phyloP scores from a whole-genome alignment of 1,284 basidiomycete genomes.

The Wallemia ichthyophaga region DNA sequence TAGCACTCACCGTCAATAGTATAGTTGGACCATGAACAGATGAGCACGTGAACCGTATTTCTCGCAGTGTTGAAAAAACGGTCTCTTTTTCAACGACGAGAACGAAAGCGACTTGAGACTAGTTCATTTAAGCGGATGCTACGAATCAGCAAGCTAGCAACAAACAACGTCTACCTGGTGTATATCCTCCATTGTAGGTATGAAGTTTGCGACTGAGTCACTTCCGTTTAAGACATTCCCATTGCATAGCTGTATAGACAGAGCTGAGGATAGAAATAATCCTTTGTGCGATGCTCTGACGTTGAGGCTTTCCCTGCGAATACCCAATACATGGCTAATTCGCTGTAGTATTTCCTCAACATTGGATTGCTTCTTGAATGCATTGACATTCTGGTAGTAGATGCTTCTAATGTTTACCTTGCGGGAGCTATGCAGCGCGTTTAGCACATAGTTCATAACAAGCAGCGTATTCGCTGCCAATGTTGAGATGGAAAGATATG shows the following conservation, averaged over 20 bases:
- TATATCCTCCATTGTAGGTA: background rate
- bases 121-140: background rate
- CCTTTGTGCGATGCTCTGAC: background rate
- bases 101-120: background rate
- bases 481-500: background rate
- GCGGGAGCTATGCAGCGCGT: background rate
- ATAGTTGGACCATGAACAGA: background rate
- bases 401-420: background rate
- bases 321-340: background rate
- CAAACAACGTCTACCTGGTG: background rate
- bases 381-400: background rate
- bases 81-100: background rate
- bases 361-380: background rate
- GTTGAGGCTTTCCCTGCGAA: background rate
- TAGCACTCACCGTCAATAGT: background rate
- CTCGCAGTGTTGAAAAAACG: background rate
- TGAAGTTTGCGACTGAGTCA: background rate
- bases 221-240: background rate
- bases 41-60: background rate
- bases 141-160: background rate
- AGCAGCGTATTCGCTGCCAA: background rate
- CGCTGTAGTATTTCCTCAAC: background rate
- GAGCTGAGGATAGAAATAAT: background rate
- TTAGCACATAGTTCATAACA: background rate
- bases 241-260: background rate